Base-by-base conservation (phyloP, 2,329 filamentous ascomycete genomes). In the Colletotrichum musae region DNA sequence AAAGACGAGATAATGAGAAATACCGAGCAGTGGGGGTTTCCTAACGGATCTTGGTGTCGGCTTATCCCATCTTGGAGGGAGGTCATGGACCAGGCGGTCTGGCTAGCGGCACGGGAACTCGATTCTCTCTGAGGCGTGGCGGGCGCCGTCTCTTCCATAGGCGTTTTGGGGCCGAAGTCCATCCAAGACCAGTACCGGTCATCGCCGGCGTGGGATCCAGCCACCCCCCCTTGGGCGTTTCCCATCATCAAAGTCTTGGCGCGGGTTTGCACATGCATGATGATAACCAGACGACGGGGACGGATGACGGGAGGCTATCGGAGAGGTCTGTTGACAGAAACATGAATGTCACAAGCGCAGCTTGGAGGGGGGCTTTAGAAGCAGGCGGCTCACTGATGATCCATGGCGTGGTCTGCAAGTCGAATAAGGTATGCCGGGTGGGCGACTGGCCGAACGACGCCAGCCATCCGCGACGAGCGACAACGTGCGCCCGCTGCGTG, bases 291-390 rank as follows among this genome's bases (percentile, higher is more conserved):
- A 63, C 51, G 51, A 62, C 59, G 26, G 47, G 59, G 59, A n/a
- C 24, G 51, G 26, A 43, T n/a, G 41, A 54, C 32, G 51, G 64
- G 45, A 24, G 3, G 16, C 39, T 69, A 66, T 66, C 62, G 56
- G 43, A 57, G 51, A 48, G 51, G 45, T 50, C 41, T 28, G 58
- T 21, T 69, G 62, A 69, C 66, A 69, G 66, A 60, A 69, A 52
- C 56, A 66, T 57, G 43, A 47, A 15, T 60, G 66, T 69, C 66
- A 69, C 62, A 69, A 50, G 51, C 62, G 45, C 16, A 43, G 48
- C 43, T 13, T 48, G 18, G 45, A 39, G 26, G 58, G 18, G 58
- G 36, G 45, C 36, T 6, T 41, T 15, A 51, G 24, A 41, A 51
- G 52, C 26, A 45, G 32, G n/a, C 16, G 60, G 60, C 39, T 41